Evolutionary conservation across 768 basidiomycete genomes (phyloP), one percentile per base, ranked within the genome.

Genomic region (Lactarius pseudohatsudake): DNA sequence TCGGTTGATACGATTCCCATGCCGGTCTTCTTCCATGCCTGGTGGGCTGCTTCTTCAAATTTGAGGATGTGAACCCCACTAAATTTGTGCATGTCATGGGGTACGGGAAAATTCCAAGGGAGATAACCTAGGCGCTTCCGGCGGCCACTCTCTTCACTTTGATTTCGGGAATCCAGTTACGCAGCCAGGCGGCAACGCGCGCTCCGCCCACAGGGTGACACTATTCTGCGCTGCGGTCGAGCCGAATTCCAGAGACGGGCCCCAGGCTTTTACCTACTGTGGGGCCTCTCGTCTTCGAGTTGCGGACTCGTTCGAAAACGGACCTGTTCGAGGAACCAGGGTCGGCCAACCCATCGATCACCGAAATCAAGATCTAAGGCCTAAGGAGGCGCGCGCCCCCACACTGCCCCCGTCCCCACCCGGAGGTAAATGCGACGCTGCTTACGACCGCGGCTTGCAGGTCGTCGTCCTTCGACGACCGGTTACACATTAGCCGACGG

Each of bases 271-370:
- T 2, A 20, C 54, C 20, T 55, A 10, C 30, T 18, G 13, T 32
- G 54, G 30, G 30, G 26, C 28, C 28, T 60, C 32, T 41, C 7
- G 34, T 28, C 32, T 34, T 65, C 53, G 36, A 55, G 55, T 34
- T 57, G 55, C 30, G 8, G 59, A 30, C 30, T 26, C 32, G 55
- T 55, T 54, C 53, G 59, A 36, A 45, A 60, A 65, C 36, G 41
- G 16, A 10, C 1, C 34, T 43, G 34, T 47, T 50, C 55, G 53
- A 57, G 65, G 60, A 50, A 62, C 65, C 65, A 62, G 57, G 65
- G 28, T 50, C 60, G 15, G 38, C 16, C n/a, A 11, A 61, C n/a
- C n/a, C 36, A 58, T 62, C 57, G 43, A 61, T 57, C 34, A 40
- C 43, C 16, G 18, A 65, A 20, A 59, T 64, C 50, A 28, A 61